Conservation (phyloP, 1,139 yeast genomes). For the Zygoascus sp. region DNA sequence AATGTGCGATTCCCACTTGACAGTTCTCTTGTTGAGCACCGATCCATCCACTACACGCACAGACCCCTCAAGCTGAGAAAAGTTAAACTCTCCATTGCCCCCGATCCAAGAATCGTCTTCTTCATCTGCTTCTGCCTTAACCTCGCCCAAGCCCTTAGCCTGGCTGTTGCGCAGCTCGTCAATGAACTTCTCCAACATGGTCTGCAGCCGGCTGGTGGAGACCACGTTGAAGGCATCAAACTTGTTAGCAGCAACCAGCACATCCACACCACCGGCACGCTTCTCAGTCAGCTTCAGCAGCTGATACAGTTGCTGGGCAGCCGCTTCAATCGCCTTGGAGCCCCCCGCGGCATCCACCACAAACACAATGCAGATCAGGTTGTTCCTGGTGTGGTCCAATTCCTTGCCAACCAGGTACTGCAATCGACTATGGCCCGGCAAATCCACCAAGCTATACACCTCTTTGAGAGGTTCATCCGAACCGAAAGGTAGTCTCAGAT, state of each 20-base stretch:
- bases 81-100: constrained; percentile 48
- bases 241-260: constrained; percentile 76
- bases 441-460: constrained; percentile 55
- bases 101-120: constrained; percentile 38
- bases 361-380: constrained; percentile 59
- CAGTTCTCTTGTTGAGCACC: constrained; percentile 51
- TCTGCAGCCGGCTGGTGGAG: constrained; percentile 57
- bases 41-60: constrained; percentile 70
- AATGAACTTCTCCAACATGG: constrained; percentile 60
- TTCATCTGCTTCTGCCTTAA: constrained; percentile 33
- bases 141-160: constrained; percentile 41
- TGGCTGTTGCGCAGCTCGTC: constrained; percentile 49
- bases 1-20: constrained; percentile 71
- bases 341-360: constrained; percentile 47
- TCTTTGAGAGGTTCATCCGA: constrained; percentile 23
- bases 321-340: constrained; percentile 27
- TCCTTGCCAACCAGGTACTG: constrained; percentile 34
- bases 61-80: constrained; percentile 67
- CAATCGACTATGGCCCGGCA: constrained; percentile 82
- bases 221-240: constrained; percentile 78
- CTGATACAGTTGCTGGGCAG: constrained; percentile 33
- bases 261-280: constrained; percentile 52
- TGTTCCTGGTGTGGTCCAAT: constrained; percentile 34
- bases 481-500: constrained; percentile 38
- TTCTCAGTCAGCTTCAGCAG: constrained; percentile 33